Base-by-base conservation (phyloP, 129 eudicot species). In the Chrysanthemum makinoi region DNA sequence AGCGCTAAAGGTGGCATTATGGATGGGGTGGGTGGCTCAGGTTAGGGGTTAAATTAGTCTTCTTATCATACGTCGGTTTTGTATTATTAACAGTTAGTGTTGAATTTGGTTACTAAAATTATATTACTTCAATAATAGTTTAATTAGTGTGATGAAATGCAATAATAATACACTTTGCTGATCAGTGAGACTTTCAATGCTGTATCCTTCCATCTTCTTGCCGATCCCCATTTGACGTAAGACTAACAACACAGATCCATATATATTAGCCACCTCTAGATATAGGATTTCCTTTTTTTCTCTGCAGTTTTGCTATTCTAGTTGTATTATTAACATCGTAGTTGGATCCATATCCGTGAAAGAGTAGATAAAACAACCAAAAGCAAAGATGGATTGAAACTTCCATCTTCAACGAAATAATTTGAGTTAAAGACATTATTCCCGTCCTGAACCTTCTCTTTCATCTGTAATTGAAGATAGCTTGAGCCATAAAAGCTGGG, bases 331-430 rank as follows among this genome's bases (percentile, higher is more conserved):
- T 9, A 54, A 53, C 72, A 62, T 67, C 12, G 35, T 70, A 35
- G 73, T 54, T 75, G 62, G 59, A 69, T 71, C 56, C 18, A 11
- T 74, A 17, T 48, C 24, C 55, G 30, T 70, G 44, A 74, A 73
- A 91, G 98, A 82, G 58, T 69, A 68, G 83, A 63, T 35, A 66
- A 80, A 65, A 95, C 72, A 86, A 59, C 72, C 47, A 68, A 69
- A 56, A 46, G 59, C 79, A 15, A 56, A 64, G 24, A 51, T 72
- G 74, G 79, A 76, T 77, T 62, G 80, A 77, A 69, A 54, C 43
- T 64, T 28, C 77, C 50, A 48, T 70, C 85, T 39, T 62, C 76
- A 54, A 60, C 77, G 17, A 26, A 82, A n/a, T n/a, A n/a, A n/a
- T n/a, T 15, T 52, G 87, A 28, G 51, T 60, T 74, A 75, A 28